Base-by-base conservation (phyloP, 176 grass and related monocot species). In the Carex myosuroides region DNA sequence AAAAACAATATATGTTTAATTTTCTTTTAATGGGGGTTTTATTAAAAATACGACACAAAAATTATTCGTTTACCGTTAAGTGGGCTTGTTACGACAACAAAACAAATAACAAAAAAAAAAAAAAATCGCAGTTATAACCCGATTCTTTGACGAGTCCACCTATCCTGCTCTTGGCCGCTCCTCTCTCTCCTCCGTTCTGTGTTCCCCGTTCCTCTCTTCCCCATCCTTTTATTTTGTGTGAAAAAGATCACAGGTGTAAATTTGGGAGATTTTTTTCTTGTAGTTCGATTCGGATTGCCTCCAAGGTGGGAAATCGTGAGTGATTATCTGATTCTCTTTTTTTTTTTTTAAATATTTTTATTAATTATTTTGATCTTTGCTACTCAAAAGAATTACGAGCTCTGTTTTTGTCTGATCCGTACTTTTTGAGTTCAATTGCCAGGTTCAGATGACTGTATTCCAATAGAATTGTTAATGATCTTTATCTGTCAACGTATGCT, bases 141-240 rank as follows among this genome's bases (percentile, higher is more conserved):
- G 48, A 53, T 83, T 83, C 20, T 83, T 83, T 83, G 81, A 83
- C 81, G 81, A 83, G 81, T 83, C 81, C 81, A 83, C 81, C 81
- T 50, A 83, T 83, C 60, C 64, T 52, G 22, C 16, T 65, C 62
- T 18, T 84, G 67, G 81, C 78, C 65, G 39, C 60, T 82, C n/a
- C 76, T 68, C 67, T 61, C 8, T 11, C 56, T n/a, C 32, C 18
- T 72, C 54, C 54, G 70, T 39, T 58, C 64, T 71, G 18, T 79
- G 18, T 32, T 69, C 73, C 83, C 46, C 57, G 84, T 57, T 55
- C 41, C 26, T 37, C 24, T 35, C 37, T 33, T 29, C 18, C 14
- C 58, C 35, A 60, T 29, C 11, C 24, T 2, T 41, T 46, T 22
- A 6, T 35, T 57, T 9, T 33, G 69, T 80, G 84, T 68, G 24